Evolutionary conservation across 495 filamentous ascomycete species (phyloP).

Genomic region (Haplographium delicatum): DNA sequence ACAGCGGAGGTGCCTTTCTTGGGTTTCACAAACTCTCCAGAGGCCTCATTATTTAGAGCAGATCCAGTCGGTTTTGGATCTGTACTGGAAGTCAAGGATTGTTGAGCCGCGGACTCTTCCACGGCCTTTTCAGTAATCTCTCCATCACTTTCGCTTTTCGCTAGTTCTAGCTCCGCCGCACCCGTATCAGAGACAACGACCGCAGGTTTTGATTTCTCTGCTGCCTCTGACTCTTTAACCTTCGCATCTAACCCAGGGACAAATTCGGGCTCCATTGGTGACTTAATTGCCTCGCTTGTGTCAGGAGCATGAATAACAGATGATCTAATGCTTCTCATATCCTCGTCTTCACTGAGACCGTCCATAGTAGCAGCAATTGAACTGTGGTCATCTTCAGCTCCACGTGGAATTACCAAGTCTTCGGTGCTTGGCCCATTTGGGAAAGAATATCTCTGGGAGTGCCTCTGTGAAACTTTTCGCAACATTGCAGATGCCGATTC

Average conservation of each 20-base stretch:
- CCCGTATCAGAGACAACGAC: neutral
- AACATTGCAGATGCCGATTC: constrained; percentile 43
- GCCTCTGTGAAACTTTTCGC: constrained; percentile 40
- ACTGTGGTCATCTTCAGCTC: constrained; percentile 34
- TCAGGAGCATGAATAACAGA: constrained; percentile 10
- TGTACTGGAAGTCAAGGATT: constrained; percentile 17
- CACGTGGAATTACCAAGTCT: constrained; percentile 37
- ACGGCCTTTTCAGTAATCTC: no score
- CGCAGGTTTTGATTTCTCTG: neutral
- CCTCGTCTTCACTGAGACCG: constrained; percentile 37
- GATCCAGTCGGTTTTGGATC: constrained; percentile 10
- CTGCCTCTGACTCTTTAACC: neutral
- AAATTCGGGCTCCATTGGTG: neutral
- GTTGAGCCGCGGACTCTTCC: neutral
- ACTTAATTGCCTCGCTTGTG: neutral
- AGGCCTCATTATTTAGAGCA: neutral
- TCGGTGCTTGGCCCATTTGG: constrained; percentile 30
- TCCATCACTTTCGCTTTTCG: neutral
- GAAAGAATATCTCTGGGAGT: constrained; percentile 15
- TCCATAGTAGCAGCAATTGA: constrained; percentile 52
- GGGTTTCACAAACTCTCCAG: neutral
- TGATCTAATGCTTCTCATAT: constrained; percentile 23
- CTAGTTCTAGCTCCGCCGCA: neutral
- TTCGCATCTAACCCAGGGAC: neutral
- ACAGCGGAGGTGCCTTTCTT: constrained; percentile 28